Conservation (phyloP, 2,329 filamentous ascomycete genomes). For the Neurospora sp. region DNA sequence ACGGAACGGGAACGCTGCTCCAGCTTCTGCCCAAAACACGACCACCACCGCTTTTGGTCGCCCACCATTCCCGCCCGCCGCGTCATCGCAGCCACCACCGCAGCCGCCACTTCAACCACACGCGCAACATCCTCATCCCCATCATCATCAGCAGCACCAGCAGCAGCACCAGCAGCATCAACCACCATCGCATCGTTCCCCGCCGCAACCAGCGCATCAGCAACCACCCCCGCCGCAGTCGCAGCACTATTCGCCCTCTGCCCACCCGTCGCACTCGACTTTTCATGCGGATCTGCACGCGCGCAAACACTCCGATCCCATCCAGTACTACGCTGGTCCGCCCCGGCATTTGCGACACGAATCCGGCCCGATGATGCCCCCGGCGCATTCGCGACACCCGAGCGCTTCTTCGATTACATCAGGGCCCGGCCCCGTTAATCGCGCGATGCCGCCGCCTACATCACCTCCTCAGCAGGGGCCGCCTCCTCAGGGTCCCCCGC, state of each 20-base stretch:
- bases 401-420: constrained; percentile 36
- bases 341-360: constrained; percentile 26
- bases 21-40: not conserved
- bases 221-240: constrained; percentile 9
- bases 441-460: constrained; percentile 36
- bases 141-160: constrained; percentile 1
- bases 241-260: constrained; percentile 6
- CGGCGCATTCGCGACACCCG: constrained; percentile 32
- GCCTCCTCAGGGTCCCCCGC: constrained; percentile 24
- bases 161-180: constrained; percentile 5
- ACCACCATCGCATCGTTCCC: constrained; percentile 1
- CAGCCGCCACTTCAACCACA: constrained; percentile 10
- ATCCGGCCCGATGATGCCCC: constrained; percentile 19
- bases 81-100: constrained; percentile 5
- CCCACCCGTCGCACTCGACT: constrained; percentile 16
- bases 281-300: constrained; percentile 20
- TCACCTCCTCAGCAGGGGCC: constrained; percentile 29
- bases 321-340: constrained; percentile 26
- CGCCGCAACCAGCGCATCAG: constrained; percentile 9
- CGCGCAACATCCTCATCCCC: constrained; percentile 1
- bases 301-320: constrained; percentile 34
- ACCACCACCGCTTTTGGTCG: constrained; percentile 24
- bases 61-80: constrained; percentile 18
- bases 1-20: constrained; percentile 17
- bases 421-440: constrained; percentile 24